These are phyloP conservation scores for Lentinula guzmanii DNA, from an alignment of 768 basidiomycete genomes.

Conservation along the genomic window DNA sequence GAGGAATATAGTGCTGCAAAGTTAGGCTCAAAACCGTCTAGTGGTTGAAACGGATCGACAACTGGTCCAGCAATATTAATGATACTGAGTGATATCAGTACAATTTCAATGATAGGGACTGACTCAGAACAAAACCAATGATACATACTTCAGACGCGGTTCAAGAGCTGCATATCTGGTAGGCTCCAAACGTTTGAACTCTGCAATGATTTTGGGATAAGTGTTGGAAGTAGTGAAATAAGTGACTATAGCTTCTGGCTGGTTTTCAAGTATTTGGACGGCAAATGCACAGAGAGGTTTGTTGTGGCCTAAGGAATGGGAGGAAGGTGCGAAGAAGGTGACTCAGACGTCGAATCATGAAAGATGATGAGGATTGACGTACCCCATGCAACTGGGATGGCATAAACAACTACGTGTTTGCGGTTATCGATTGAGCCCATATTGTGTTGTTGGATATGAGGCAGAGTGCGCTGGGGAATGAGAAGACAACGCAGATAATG, in stretches of 20 bases:
- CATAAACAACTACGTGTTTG: neutral
- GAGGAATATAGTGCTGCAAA: neutral
- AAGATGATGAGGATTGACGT: neutral
- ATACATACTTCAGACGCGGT: neutral
- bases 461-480: no score
- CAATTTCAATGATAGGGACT: no score
- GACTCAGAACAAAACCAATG: no score
- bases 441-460: no score
- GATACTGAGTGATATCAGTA: neutral
- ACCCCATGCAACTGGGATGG: constrained; percentile 2
- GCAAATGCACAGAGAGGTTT: constrained; percentile 1
- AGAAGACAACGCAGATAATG: no score
- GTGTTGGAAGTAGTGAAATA: neutral
- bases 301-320: neutral
- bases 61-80: neutral
- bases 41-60: neutral
- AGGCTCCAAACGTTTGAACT: neutral
- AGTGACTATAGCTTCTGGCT: neutral
- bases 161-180: neutral
- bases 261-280: neutral
- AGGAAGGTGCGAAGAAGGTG: neutral
- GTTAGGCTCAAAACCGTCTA: neutral
- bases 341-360: neutral
- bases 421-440: no score
- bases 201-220: neutral